These are phyloP conservation scores for Dendrothele bispora DNA, from an alignment of 768 basidiomycete species.

Conservation along the genomic window DNA sequence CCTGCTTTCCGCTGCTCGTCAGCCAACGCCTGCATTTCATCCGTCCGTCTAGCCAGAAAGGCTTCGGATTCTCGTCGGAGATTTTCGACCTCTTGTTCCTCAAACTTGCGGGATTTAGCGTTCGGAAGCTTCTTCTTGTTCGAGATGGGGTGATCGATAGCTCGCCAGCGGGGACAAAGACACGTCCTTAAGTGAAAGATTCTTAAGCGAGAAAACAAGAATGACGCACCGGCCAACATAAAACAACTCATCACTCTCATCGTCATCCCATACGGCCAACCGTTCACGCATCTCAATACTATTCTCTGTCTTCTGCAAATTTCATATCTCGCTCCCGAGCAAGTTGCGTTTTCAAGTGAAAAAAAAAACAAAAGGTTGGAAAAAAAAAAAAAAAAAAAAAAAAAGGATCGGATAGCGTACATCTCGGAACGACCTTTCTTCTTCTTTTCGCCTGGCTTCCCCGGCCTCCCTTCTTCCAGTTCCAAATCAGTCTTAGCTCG, in stretches of 20 bases:
- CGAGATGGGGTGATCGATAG: conserved; percentile 67
- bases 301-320: conserved; percentile 80
- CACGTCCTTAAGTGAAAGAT: no score
- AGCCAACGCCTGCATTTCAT: conserved; percentile 90
- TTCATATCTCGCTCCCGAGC: conserved; percentile 67
- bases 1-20: conserved; percentile 91
- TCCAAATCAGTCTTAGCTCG: conserved; percentile 86
- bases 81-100: conserved; percentile 85
- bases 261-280: conserved; percentile 90
- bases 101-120: conserved; percentile 75
- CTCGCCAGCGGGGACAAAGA: conserved; percentile 82
- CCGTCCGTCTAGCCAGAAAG: conserved; percentile 93
- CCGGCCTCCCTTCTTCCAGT: conserved; percentile 79
- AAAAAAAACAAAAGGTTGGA: conserved; percentile 11
- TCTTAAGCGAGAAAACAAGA: background rate
- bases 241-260: conserved; percentile 90
- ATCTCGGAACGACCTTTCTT: conserved; percentile 84
- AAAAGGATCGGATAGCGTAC: conserved; percentile 57
- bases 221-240: conserved; percentile 83
- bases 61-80: conserved; percentile 89
- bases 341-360: conserved; percentile 85
- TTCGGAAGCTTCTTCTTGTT: conserved; percentile 84
- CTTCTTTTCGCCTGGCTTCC: conserved; percentile 72
- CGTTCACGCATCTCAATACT: conserved; percentile 75
- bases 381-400: background rate